Base-by-base conservation (phyloP, 176 grass and related monocot genomes). In the Oryza officinalis region DNA sequence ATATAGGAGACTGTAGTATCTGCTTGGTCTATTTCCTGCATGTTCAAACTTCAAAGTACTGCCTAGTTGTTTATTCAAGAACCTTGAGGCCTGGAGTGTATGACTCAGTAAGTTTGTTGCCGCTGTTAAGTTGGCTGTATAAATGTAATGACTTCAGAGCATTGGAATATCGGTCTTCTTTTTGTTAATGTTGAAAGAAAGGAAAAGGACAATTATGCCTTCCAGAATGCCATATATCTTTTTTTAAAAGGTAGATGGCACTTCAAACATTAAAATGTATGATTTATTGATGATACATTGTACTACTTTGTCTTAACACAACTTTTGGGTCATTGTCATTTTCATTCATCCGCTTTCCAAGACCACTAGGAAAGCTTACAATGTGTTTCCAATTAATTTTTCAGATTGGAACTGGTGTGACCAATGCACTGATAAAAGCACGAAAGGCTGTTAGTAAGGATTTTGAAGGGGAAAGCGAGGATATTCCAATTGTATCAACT, bases 371-470 rank as follows among this genome's bases (percentile, higher is more conserved):
- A 87, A 79, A 89, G 63, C 40, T 71, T 86, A 76, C 63, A 35
- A 22, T 43, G 7, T 46, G 28, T 85, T 65, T 15, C 20, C n/a
- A 84, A 61, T 72, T 79, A 35, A 50, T 4, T 77, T 81, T 88
- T 78, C 89, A 98, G 96, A 85, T 98, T 5, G 96, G 96, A 44
- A 95, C 93, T 41, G 93, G 87, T 67, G 88, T 86, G 38, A 95
- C 92, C 68, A 98, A 95, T 85, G 96, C 85, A 63, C 85, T 98
- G 60, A 95, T 98, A 67, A 98, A 98, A 31, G 84, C 90, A 90
- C 88, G 96, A 86, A 79, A 89, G 47, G 80, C 77, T 67, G 77
- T 93, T 38, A 86, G 63, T 73, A 95, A 98, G 72, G 93, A 95
- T 76, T 79, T 79, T 72, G 90, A 40, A 17, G 86, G 69, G 65